Percentiles rank a stretch among this genome's conserved stretches.
Conservation (phyloP, 2,329 filamentous ascomycete genomes). For the Blastomyces gilchristii region DNA sequence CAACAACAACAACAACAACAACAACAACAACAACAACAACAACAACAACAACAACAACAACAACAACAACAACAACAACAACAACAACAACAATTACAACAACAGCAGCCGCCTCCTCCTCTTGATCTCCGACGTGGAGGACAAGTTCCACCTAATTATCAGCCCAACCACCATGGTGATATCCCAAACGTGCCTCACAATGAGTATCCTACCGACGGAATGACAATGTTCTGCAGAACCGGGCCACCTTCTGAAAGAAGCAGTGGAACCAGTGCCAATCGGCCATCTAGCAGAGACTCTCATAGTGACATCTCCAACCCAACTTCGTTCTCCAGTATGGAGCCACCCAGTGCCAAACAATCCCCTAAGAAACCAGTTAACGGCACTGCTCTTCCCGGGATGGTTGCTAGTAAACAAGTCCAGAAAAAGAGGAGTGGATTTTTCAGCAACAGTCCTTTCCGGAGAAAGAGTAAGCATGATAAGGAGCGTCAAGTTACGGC, state of each 20-base stretch:
- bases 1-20: conserved; percentile 5
- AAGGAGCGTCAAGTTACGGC: conserved; percentile 46
- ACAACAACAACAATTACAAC: not conserved
- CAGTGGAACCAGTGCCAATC: conserved; percentile 55
- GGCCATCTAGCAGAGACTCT: conserved; percentile 76
- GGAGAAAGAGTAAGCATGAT: conserved; percentile 74
- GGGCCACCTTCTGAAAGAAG: conserved; percentile 60
- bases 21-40: not conserved
- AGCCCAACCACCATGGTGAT: conserved; percentile 52
- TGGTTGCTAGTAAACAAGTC: conserved; percentile 55
- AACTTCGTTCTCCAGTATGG: conserved; percentile 78
- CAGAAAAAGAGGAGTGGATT: conserved; percentile 69
- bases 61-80: not conserved
- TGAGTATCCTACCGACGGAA: conserved; percentile 86
- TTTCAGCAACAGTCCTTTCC: conserved; percentile 88
- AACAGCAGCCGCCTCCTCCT: conserved; percentile 3
- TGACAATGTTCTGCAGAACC: conserved; percentile 91
- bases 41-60: not conserved
- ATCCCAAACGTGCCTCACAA: conserved; percentile 69
- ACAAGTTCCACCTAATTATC: conserved; percentile 37
- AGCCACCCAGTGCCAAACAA: conserved; percentile 60
- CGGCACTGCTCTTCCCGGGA: conserved; percentile 33
- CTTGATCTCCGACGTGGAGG: conserved; percentile 27
- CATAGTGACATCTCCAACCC: conserved; percentile 85
- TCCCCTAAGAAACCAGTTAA: conserved; percentile 58